A percentile compares a stretch with the other conserved stretches of the same genome.
Conservation (phyloP, 2,329 filamentous ascomycete species). For the Samsoniella hepiali region DNA sequence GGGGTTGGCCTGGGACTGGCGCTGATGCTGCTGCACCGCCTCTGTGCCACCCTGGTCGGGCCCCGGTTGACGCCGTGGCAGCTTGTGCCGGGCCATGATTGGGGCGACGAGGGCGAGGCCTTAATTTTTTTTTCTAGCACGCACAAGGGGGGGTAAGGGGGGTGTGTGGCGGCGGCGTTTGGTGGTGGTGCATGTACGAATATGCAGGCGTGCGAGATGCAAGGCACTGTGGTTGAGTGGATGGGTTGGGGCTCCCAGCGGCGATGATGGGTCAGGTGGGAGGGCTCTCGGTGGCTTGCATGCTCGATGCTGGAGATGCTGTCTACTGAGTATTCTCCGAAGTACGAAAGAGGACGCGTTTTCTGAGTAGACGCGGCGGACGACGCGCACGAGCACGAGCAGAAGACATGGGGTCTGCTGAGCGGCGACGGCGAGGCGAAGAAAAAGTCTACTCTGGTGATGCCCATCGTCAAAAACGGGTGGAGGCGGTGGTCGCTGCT, state of each 20-base stretch:
- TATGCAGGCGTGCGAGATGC: slow-evolving; percentile 14
- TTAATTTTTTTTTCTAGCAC: neutral
- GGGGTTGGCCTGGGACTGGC: slow-evolving; percentile 25
- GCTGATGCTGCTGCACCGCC: slow-evolving; percentile 12
- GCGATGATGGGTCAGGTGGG: slow-evolving; percentile 1
- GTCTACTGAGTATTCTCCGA: neutral
- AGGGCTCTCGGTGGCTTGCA: slow-evolving; percentile 2
- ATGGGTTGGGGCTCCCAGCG: slow-evolving; percentile 7
- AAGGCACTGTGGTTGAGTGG: slow-evolving; percentile 10
- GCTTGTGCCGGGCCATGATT: slow-evolving; percentile 15
- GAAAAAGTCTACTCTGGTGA: neutral
- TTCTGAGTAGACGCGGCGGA: neutral
- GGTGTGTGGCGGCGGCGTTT: neutral
- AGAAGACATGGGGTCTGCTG: neutral
- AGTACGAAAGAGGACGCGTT: neutral
- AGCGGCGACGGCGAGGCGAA: neutral
- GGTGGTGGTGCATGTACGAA: slow-evolving; percentile 1
- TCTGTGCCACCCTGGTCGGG: neutral
- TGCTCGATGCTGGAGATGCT: neutral
- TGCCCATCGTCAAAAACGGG: neutral
- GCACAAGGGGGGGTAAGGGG: neutral
- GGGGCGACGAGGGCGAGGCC: slow-evolving; percentile 8
- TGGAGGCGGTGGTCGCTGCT: neutral
- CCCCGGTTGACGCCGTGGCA: slow-evolving; percentile 14
- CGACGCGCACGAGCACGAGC: neutral